Evolutionary conservation across 1,139 yeast species (phyloP).

Genomic region (Sugiyamaella xylanicola): DNA sequence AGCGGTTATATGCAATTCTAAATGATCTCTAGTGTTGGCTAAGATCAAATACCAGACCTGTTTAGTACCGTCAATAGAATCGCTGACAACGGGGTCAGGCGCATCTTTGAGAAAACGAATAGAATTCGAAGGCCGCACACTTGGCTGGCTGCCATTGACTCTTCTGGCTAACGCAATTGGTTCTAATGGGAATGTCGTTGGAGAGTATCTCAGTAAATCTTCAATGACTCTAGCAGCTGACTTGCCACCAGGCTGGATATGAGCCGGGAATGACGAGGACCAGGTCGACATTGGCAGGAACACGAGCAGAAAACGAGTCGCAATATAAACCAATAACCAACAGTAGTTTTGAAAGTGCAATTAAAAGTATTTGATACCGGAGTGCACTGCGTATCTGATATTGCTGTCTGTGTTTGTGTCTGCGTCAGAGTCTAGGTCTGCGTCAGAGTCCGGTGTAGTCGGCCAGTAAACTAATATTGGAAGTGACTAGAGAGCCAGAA

Average conservation of each 20-base stretch:
- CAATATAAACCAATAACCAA: too few relatives aligned
- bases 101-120: slow-evolving; percentile 24
- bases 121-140: slow-evolving; percentile 23
- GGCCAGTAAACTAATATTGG: too few relatives aligned
- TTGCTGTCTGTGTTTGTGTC: too few relatives aligned
- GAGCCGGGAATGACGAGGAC: slow-evolving; percentile 11
- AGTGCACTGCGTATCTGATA: too few relatives aligned
- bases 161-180: slow-evolving; percentile 28
- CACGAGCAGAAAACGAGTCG: not conserved
- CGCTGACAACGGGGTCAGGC: slow-evolving; percentile 21
- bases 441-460: too few relatives aligned
- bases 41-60: slow-evolving; percentile 26
- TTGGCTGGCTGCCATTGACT: slow-evolving; percentile 5
- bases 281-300: not conserved
- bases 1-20: slow-evolving; percentile 26
- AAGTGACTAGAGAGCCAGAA: too few relatives aligned
- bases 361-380: too few relatives aligned
- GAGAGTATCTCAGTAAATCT: slow-evolving; percentile 32
- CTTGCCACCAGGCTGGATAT: slow-evolving; percentile 29
- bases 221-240: slow-evolving; percentile 36
- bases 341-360: too few relatives aligned
- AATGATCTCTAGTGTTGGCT: slow-evolving; percentile 29
- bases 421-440: too few relatives aligned
- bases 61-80: slow-evolving; percentile 20
- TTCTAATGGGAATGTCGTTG: slow-evolving; percentile 26